Evolutionary conservation across 345 rosid genomes (phyloP), one percentile per base, ranked within the genome.

Genomic region (Triadica sebifera): DNA sequence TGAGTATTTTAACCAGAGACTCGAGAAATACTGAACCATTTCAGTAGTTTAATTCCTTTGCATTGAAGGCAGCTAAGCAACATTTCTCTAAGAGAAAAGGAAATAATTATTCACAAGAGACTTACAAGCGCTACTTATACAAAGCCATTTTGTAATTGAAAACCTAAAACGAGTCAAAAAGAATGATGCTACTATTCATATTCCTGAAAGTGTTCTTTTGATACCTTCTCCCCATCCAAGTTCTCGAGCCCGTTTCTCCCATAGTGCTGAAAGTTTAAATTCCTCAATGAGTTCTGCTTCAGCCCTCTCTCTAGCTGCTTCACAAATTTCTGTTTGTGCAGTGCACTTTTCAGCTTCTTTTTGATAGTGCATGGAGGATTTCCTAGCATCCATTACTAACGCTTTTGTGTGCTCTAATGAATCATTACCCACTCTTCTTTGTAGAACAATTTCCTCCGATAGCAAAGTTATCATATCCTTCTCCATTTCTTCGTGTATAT

Each of bases 291-390:
- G 69, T 17, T 71, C 82, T 17, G 73, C 79, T 57, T 80, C 83
- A 0, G 87, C 85, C 58, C 82, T 77, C 71, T 84, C 81, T 64
- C 89, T 82, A 70, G 80, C 81, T 65, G 17, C 82, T 59, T 84
- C 89, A 52, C 89, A 86, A 65, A 75, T 64, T 29, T 70, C 79
- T 29, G 77, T 76, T 45, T 80, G 81, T 1, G 75, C 77, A 65
- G 29, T 79, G 76, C 89, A 86, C 63, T 84, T 86, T 69, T 80
- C 83, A 70, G 86, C 86, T 75, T 86, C 89, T 13, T n/a, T 73
- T 53, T 78, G 79, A 75, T 74, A 84, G 50, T 78, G 86, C 45
- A 65, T 55, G 2, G 80, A 73, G 20, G 72, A 16, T 38, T 25
- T 70, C 78, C 68, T 63, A 0, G 84, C 74, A 78, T 68, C 63